A percentile compares a stretch with the other conserved stretches of the same genome.
Conservation (phyloP, 148 eudicot species). For the Arctostaphylos glauca region DNA sequence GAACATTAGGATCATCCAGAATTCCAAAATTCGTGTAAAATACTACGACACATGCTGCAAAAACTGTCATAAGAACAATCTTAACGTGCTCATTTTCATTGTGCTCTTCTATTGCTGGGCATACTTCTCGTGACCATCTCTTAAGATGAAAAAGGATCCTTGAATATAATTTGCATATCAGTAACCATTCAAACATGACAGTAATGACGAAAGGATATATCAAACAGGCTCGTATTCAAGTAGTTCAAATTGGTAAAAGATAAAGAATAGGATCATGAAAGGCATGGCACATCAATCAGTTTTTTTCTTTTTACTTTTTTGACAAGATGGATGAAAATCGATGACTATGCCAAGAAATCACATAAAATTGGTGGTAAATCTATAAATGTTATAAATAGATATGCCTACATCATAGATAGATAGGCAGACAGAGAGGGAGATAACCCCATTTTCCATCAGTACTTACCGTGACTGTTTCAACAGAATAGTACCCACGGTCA, state of each 20-base stretch:
- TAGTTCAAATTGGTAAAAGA: neutral
- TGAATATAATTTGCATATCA: neutral
- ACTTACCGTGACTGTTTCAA: constrained; percentile 96
- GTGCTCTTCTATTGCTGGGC: neutral
- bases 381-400: neutral
- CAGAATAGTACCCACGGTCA: constrained; percentile 97
- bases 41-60: neutral
- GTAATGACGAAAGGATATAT: neutral
- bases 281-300: neutral
- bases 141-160: neutral
- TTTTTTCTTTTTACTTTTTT: neutral
- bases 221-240: neutral
- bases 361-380: neutral
- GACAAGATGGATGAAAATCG: neutral
- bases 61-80: neutral
- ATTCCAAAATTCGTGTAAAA: neutral
- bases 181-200: neutral
- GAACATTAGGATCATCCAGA: neutral
- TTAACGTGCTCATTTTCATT: neutral
- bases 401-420: neutral
- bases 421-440: neutral
- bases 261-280: neutral
- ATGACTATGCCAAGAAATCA: neutral
- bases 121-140: neutral
- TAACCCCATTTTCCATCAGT: neutral